phyloP scores from a whole-genome alignment of 1,139 yeast species.

The Hansenula lynferdii region DNA sequence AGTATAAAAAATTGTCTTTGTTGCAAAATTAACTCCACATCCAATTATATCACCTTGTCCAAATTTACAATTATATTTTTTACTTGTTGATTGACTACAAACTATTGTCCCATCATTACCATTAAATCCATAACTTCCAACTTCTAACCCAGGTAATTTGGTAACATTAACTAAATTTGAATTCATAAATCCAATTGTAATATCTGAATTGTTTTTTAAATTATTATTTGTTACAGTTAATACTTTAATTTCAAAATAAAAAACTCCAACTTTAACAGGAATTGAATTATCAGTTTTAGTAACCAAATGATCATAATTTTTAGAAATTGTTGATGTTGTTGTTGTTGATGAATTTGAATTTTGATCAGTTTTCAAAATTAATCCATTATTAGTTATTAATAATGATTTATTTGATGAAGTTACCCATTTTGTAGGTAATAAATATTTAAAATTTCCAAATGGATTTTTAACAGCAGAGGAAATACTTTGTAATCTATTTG shows the following conservation, averaged over 20 bases:
- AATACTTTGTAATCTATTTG: neutral
- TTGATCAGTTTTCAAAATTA: conserved; percentile 27
- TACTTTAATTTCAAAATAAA: conserved; percentile 52
- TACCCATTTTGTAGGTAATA: conserved; percentile 33
- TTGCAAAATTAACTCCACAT: conserved; percentile 73
- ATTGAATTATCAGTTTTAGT: conserved; percentile 40
- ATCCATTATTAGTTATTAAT: conserved; percentile 29
- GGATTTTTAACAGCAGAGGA: conserved; percentile 13
- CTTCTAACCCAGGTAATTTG: conserved; percentile 37
- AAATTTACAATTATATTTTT: conserved; percentile 40
- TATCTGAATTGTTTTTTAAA: conserved; percentile 34
- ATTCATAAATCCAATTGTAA: conserved; percentile 37
- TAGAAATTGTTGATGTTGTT: conserved; percentile 15
- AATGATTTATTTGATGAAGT: conserved; percentile 26
- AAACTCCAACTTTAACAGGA: conserved; percentile 41
- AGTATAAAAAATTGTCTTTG: conserved; percentile 65
- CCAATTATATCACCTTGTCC: conserved; percentile 68
- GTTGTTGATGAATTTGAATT: conserved; percentile 14
- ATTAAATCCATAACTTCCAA: conserved; percentile 51
- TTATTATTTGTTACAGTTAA: conserved; percentile 29
- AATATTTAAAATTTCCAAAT: conserved; percentile 24
- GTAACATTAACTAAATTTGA: conserved; percentile 6
- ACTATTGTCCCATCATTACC: conserved; percentile 52
- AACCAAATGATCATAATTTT: conserved; percentile 28
- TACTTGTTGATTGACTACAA: conserved; percentile 31